These are phyloP conservation scores for Syncephalastrum racemosum DNA, from an alignment of 371 early-diverging fungal genomes.

Conservation along the genomic window DNA sequence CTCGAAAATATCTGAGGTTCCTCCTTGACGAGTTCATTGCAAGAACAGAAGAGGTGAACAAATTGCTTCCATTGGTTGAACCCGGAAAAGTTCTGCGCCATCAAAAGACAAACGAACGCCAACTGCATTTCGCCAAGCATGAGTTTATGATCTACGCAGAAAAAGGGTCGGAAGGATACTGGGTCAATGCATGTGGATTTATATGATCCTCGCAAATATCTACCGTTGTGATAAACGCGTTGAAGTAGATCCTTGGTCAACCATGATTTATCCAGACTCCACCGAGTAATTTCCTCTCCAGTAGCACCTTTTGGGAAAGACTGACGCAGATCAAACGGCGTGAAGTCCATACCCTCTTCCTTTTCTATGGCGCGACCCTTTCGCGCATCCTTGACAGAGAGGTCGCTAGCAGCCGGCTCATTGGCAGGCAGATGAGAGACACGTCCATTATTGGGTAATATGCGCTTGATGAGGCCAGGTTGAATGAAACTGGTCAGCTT, in stretches of 20 bases:
- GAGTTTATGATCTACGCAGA: slow-evolving; percentile 30
- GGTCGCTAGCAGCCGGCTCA: slow-evolving; percentile 13
- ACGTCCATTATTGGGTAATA: slow-evolving; percentile 66
- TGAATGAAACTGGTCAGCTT: slow-evolving; percentile 68
- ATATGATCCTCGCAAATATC: background rate
- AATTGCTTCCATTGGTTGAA: slow-evolving; percentile 89
- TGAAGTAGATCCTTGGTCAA: slow-evolving; percentile 58
- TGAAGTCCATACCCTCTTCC: slow-evolving; percentile 57
- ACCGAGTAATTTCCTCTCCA: slow-evolving; percentile 71
- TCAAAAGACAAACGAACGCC: slow-evolving; percentile 75
- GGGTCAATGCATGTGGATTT: background rate
- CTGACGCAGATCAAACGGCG: slow-evolving; percentile 71
- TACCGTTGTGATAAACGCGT: slow-evolving; percentile 50
- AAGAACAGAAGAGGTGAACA: slow-evolving; percentile 68
- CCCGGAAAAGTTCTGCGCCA: slow-evolving; percentile 84
- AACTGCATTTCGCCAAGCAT: slow-evolving; percentile 84
- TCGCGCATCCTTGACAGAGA: slow-evolving; percentile 25
- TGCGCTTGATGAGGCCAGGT: slow-evolving; percentile 44
- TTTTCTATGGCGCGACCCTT: slow-evolving; percentile 41
- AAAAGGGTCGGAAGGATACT: background rate
- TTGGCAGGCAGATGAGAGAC: slow-evolving; percentile 45
- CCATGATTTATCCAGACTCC: slow-evolving; percentile 91
- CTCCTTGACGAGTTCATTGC: slow-evolving; percentile 57
- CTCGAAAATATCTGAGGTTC: slow-evolving; percentile 46
- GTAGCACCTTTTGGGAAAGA: slow-evolving; percentile 81